Percentiles rank a stretch among this genome's conserved stretches.
phyloP scores from a whole-genome alignment of 805 yeast species.

The Starmera dryadoides region DNA sequence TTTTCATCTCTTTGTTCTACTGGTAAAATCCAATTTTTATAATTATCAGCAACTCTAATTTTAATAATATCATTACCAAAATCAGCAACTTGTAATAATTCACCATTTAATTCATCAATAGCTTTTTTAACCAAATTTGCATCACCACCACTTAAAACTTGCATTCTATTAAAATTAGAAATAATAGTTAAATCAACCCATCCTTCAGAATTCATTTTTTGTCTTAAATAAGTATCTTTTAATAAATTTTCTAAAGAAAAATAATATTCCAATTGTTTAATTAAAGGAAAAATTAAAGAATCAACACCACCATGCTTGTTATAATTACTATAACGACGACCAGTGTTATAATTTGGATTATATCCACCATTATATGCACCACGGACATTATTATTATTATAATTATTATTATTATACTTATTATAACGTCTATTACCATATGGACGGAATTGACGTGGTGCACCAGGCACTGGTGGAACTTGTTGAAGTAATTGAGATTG shows the following conservation, averaged over 20 bases:
- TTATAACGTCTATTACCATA: conserved; percentile 17
- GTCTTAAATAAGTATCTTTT: conserved; percentile 77
- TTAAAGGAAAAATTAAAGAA: conserved; percentile 11
- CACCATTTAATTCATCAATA: conserved; percentile 33
- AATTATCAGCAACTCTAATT: conserved; percentile 53
- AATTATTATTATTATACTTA: conserved; percentile 10
- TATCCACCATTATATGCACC: conserved; percentile 1
- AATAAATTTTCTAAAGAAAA: conserved; percentile 81
- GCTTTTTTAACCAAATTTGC: conserved; percentile 45
- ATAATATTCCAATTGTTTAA: conserved; percentile 80
- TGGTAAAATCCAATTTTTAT: conserved; percentile 66
- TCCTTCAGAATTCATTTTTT: conserved; percentile 74
- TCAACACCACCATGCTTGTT: conserved; percentile 7
- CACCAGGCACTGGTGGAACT: no score
- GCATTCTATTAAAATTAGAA: conserved; percentile 70
- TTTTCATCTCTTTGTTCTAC: conserved; percentile 35
- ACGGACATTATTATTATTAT: conserved; percentile 4
- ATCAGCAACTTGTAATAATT: conserved; percentile 31
- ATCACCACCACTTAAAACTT: conserved; percentile 55
- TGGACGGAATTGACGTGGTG: conserved; percentile 16
- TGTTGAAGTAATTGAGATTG: conserved; percentile 16
- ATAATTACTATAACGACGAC: not conserved
- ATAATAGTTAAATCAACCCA: conserved; percentile 58
- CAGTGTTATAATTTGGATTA: not conserved
- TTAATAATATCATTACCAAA: conserved; percentile 38